A percentile compares a stretch with the other conserved stretches of the same genome.
Evolutionary conservation across 441 rosid genomes (phyloP).

Genomic region (Manihot esculenta): DNA sequence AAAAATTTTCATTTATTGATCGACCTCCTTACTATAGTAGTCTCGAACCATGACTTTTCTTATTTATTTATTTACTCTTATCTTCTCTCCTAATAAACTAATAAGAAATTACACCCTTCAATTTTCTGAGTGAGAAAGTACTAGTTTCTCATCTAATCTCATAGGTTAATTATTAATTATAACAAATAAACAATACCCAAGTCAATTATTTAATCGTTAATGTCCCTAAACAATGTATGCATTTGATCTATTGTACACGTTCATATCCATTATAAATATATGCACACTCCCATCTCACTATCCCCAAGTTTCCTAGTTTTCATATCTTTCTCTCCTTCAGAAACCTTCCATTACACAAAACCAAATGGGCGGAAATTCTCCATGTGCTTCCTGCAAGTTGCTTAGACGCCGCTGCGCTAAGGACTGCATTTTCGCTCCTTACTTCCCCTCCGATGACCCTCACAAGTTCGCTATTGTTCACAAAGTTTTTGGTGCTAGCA

Average conservation of each 20-base stretch:
- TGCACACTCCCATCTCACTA: conserved; percentile 15
- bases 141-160: not conserved
- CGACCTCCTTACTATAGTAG: too few relatives aligned
- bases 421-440: conserved; percentile 90
- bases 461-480: conserved; percentile 90
- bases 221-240: conserved; percentile 12
- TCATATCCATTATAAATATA: conserved; percentile 33
- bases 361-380: conserved; percentile 66
- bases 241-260: conserved; percentile 19
- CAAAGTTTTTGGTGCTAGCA: conserved; percentile 92
- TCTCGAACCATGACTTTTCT: too few relatives aligned
- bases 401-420: conserved; percentile 80
- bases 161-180: not conserved
- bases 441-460: conserved; percentile 87
- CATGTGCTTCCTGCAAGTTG: conserved; percentile 93
- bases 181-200: not conserved
- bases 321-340: too few relatives aligned
- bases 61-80: too few relatives aligned
- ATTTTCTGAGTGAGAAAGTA: not conserved
- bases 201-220: conserved; percentile 10
- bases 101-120: not conserved
- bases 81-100: not conserved
- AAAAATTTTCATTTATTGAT: too few relatives aligned
- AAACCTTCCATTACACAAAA: too few relatives aligned
- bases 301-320: not conserved